Percentiles rank a stretch among this genome's conserved stretches.
phyloP scores from a whole-genome alignment of 768 basidiomycete genomes.

The Lactarius hatsudake region DNA sequence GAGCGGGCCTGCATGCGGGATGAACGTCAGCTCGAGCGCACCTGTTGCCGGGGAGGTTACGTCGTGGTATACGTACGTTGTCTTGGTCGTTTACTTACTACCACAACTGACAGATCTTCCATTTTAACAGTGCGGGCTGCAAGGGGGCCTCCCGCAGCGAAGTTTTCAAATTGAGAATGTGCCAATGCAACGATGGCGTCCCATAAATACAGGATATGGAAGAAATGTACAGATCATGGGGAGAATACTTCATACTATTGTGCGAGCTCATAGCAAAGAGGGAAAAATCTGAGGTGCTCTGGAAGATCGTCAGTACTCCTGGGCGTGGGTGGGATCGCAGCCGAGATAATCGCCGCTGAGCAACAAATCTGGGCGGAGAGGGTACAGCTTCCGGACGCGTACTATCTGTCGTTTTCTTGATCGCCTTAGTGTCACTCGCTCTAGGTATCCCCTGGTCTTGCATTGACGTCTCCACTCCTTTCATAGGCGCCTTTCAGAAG shows the following conservation, averaged over 20 bases:
- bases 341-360: background rate
- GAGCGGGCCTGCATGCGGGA: no score
- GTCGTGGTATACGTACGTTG: no score
- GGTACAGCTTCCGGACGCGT: background rate
- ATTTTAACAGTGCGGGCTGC: no score
- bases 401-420: background rate
- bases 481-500: no score
- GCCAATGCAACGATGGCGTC: background rate
- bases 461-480: no score
- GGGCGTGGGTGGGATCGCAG: background rate
- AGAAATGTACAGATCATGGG: background rate
- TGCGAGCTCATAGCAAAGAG: background rate
- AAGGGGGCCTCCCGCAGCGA: background rate
- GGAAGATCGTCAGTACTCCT: background rate
- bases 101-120: no score
- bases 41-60: no score
- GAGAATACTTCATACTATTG: background rate
- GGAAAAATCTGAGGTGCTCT: background rate
- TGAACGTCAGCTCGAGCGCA: no score
- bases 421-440: no score
- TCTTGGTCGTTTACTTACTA: no score
- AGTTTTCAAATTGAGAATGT: background rate
- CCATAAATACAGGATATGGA: background rate
- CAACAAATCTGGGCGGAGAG: background rate
- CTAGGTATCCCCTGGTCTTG: no score